Base-by-base conservation (phyloP, 345 rosid species). In the Citrus mangshanensis region DNA sequence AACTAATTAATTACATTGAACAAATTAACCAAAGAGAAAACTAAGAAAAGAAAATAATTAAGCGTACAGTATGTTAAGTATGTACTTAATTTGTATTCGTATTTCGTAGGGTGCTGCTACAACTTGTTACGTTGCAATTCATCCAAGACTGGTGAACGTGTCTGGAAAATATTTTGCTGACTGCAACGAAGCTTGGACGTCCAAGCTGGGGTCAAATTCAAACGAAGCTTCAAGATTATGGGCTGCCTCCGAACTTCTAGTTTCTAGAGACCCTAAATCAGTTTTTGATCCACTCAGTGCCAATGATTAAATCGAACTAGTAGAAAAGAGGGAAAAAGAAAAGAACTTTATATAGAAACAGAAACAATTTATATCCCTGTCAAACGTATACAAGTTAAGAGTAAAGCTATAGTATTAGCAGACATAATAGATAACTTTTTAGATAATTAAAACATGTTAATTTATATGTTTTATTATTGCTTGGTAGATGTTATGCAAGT, bases 111-210 rank as follows among this genome's bases (percentile, higher is more conserved):
- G 95, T 73, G 98, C 98, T 12, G 98, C 98, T 5, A 94, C 97
- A n/a, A 94, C 98, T 13, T 94, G 98, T 78, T 97, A 90, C 78
- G 98, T 89, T 8, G 98, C 97, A 7, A 84, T 92, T 1, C 87
- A 90, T 78, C 92, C 92, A 27, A 90, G 90, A 79, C 69, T 97
- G 72, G 46, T 58, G 51, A 86, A 87, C 28, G 85, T 87, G 37
- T 82, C 91, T 18, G 98, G 98, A 18, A 92, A 94, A 79, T 94
- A 94, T 80, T 97, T 92, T 61, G 88, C 90, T 18, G 99, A 97
- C 74, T 97, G 99, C 79, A 94, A 97, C 74, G 98, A 94, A 86
- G 86, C 97, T 58, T 70, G 85, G 4, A 73, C 97, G 55, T 93
- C 99, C 5, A 92, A 92, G 73, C 80, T 90, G 80, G 98, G 94